A percentile compares a stretch with the other conserved stretches of the same genome.
These are phyloP conservation scores for Exophiala alcalophila DNA, from an alignment of 2,329 filamentous ascomycete species.

Conservation along the genomic window DNA sequence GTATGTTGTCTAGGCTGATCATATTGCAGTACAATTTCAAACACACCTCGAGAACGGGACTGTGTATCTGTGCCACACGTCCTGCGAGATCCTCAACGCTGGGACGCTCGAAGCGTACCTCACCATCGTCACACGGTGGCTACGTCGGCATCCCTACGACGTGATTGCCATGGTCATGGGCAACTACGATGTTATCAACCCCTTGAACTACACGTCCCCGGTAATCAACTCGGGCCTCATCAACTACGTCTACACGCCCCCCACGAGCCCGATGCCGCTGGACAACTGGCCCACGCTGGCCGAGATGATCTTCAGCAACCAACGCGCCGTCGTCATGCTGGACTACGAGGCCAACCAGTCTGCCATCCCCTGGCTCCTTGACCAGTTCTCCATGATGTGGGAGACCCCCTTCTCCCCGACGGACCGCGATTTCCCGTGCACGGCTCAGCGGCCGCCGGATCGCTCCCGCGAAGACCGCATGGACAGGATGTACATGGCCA, in stretches of 20 bases:
- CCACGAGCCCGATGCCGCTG: constrained; percentile 66
- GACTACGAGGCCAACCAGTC: constrained; percentile 81
- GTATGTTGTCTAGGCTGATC: background rate
- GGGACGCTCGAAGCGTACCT: constrained; percentile 76
- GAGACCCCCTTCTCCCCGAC: constrained; percentile 82
- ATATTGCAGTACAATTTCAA: constrained; percentile 56
- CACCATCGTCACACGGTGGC: constrained; percentile 66
- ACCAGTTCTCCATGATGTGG: constrained; percentile 86
- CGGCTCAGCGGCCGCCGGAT: constrained; percentile 69
- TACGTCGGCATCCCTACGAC: constrained; percentile 74
- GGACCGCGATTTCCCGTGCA: constrained; percentile 70
- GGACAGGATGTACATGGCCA: constrained; percentile 73
- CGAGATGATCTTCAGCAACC: constrained; percentile 67
- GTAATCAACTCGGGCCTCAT: constrained; percentile 70
- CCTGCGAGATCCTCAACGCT: constrained; percentile 75
- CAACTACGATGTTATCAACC: constrained; percentile 72
- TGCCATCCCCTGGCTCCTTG: constrained; percentile 76
- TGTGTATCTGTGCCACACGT: constrained; percentile 79
- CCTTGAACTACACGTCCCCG: constrained; percentile 62
- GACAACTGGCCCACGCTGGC: constrained; percentile 81
- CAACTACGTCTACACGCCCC: constrained; percentile 70
- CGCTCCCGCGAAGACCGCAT: constrained; percentile 45
- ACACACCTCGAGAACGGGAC: constrained; percentile 55
- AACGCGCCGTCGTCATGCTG: constrained; percentile 76
- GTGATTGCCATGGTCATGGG: constrained; percentile 83